phyloP scores from a whole-genome alignment of 2,329 filamentous ascomycete species.

The Triangularia setosa region DNA sequence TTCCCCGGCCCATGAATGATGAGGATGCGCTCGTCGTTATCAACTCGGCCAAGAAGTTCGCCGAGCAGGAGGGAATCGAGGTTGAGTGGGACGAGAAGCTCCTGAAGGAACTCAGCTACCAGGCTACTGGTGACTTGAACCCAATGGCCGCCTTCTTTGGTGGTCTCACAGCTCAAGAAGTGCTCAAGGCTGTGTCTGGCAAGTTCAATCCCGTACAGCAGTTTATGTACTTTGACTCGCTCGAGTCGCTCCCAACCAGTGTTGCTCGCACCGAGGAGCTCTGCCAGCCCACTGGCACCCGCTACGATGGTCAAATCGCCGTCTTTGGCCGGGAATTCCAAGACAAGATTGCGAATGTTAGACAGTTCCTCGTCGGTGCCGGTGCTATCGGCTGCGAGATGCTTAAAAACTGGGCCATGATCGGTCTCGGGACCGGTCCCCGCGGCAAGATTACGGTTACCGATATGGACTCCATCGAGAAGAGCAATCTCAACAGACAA shows the following conservation, averaged over 20 bases:
- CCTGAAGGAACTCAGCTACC: slow-evolving; percentile 88
- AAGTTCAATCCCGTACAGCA: slow-evolving; percentile 96
- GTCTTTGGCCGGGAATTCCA: slow-evolving; percentile 94
- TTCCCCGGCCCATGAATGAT: slow-evolving; percentile 80
- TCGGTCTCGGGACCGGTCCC: slow-evolving; percentile 84
- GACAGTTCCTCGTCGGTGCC: slow-evolving; percentile 90
- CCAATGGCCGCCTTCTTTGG: slow-evolving; percentile 95
- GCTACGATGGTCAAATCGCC: slow-evolving; percentile 96
- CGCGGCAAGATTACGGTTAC: slow-evolving; percentile 88
- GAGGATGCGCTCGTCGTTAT: slow-evolving; percentile 76
- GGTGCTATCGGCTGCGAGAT: slow-evolving; percentile 98
- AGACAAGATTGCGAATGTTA: slow-evolving; percentile 85
- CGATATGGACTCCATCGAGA: slow-evolving; percentile 98
- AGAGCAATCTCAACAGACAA: slow-evolving; percentile 96
- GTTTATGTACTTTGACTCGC: slow-evolving; percentile 95
- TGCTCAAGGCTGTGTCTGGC: slow-evolving; percentile 93
- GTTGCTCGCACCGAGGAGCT: slow-evolving; percentile 74
- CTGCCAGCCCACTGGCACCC: slow-evolving; percentile 78
- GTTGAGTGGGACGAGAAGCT: slow-evolving; percentile 89
- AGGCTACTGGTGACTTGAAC: slow-evolving; percentile 84
- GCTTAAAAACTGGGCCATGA: slow-evolving; percentile 99
- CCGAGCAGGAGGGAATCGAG: slow-evolving; percentile 69
- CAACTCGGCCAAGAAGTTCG: slow-evolving; percentile 69
- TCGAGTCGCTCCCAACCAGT: slow-evolving; percentile 85
- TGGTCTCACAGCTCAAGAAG: slow-evolving; percentile 87